These are phyloP conservation scores for Amanita muscaria DNA, from an alignment of 768 basidiomycete species.

Conservation along the genomic window DNA sequence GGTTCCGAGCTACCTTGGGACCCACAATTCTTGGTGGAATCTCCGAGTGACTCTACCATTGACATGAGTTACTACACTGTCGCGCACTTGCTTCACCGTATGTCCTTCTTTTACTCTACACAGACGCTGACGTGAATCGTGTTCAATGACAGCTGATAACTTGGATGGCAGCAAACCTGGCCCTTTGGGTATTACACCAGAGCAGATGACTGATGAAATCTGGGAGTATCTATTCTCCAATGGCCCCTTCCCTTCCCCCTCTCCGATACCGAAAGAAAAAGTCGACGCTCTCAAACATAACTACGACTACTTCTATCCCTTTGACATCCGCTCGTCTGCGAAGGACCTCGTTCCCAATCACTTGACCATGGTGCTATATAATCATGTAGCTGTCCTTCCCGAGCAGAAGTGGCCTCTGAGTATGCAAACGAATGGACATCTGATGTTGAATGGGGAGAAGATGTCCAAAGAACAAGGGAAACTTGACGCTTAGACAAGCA, in stretches of 20 bases:
- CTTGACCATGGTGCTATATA: slow-evolving; percentile 89
- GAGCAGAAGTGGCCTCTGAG: slow-evolving; percentile 83
- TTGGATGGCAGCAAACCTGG: slow-evolving; percentile 77
- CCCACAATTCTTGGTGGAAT: slow-evolving; percentile 92
- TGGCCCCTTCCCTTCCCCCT: slow-evolving; percentile 62
- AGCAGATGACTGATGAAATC: slow-evolving; percentile 94
- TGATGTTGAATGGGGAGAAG: slow-evolving; percentile 97
- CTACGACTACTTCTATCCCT: slow-evolving; percentile 96
- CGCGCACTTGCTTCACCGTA: slow-evolving; percentile 83
- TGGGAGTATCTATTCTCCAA: slow-evolving; percentile 91
- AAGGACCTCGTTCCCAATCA: slow-evolving; percentile 97
- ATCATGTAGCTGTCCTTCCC: slow-evolving; percentile 92
- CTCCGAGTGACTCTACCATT: slow-evolving; percentile 93
- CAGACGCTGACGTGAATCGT: background rate
- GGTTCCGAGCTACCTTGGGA: slow-evolving; percentile 99
- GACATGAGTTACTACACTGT: slow-evolving; percentile 99
- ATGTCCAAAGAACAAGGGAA: slow-evolving; percentile 99
- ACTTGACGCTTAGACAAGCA: slow-evolving; percentile 77
- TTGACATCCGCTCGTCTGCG: slow-evolving; percentile 95
- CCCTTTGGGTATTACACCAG: slow-evolving; percentile 74
- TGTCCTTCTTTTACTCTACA: slow-evolving; percentile 14
- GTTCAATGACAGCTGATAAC: slow-evolving; percentile 39
- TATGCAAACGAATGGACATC: slow-evolving; percentile 92
- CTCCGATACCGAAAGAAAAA: slow-evolving; percentile 65
- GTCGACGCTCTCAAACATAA: slow-evolving; percentile 81